Base-by-base conservation (phyloP, 176 grass and related monocot genomes). In the Oryza glumipatula region DNA sequence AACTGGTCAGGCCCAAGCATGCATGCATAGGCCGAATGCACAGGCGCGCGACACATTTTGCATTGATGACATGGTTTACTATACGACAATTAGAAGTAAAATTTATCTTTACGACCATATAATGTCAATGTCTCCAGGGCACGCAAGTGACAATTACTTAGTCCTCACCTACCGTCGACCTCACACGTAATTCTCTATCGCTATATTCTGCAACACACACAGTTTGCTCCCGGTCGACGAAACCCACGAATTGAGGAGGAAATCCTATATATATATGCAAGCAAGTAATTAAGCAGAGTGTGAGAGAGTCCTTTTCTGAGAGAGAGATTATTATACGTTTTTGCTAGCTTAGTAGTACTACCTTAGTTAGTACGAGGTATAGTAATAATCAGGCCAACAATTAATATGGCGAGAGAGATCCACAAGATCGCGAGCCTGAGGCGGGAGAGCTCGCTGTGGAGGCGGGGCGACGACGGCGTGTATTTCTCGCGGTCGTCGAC, bases 391-490 rank as follows among this genome's bases (percentile, higher is more conserved):
- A 7, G 19, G 17, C 6, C 19, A 17, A 8, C 54, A 7, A 32
- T 32, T 32, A 32, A 60, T 38, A 38, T 60, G 56, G n/a, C 56
- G 56, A 60, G 87, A 11, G 91, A 88, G 87, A 47, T 94, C 15
- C 89, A 92, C 68, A 75, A 77, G 39, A 26, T 94, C 16, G 79
- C 72, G 70, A 92, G 94, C 73, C 85, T 94, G 13, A 74, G 69
- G 0, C 71, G 87, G n/a, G 83, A 89, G 44, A 81, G 76, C 78
- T 94, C 92, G 60, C 66, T 92, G 13, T 94, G 95, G 92, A 85
- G 81, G 0, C 77, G 86, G 11, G 86, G 88, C 10, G 84, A 91
- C 26, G 88, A 93, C 30, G 88, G 19, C 56, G 56, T 60, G 7
- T 41, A 41, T 6, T 60, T 91, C 92, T 93, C 92, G 16, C 84